A percentile compares a stretch with the other conserved stretches of the same genome.
These are phyloP conservation scores for Poa pratensis DNA, from an alignment of 176 grass and related monocot genomes.

Conservation along the genomic window DNA sequence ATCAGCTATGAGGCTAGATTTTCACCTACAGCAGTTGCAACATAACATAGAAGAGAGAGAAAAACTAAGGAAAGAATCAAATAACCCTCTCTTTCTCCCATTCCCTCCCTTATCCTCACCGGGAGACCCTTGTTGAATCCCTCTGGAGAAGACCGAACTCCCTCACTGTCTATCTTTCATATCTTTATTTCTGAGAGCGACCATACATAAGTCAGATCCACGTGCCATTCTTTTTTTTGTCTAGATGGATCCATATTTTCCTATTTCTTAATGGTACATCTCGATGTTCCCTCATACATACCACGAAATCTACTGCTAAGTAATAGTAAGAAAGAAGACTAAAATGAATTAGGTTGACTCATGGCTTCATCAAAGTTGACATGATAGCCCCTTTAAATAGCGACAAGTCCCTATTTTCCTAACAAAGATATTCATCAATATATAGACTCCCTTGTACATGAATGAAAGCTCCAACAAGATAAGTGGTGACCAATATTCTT, in stretches of 20 bases:
- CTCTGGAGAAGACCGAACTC: not conserved
- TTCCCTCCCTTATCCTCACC: not conserved
- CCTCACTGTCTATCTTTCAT: not conserved
- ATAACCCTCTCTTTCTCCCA: not conserved
- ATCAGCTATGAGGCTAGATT: not conserved
- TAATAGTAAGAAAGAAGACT: not conserved
- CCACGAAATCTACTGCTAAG: not conserved
- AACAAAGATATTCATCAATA: not conserved
- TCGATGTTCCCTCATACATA: not conserved
- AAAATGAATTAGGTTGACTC: not conserved
- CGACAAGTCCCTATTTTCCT: not conserved
- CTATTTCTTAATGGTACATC: slow-evolving; percentile 14
- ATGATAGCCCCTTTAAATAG: not conserved
- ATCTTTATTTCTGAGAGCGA: not conserved
- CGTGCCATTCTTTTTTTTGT: not conserved
- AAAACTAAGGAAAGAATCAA: not conserved
- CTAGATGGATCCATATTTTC: not conserved
- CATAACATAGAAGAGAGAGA: not conserved
- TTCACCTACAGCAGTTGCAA: not conserved
- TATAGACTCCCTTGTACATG: not conserved
- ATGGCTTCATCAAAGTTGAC: not conserved
- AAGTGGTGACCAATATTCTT: not conserved
- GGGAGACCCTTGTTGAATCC: not conserved
- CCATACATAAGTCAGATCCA: not conserved
- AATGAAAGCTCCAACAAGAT: not conserved